Evolutionary conservation across 768 basidiomycete species (phyloP).

Genomic region (Suillus subalutaceus): DNA sequence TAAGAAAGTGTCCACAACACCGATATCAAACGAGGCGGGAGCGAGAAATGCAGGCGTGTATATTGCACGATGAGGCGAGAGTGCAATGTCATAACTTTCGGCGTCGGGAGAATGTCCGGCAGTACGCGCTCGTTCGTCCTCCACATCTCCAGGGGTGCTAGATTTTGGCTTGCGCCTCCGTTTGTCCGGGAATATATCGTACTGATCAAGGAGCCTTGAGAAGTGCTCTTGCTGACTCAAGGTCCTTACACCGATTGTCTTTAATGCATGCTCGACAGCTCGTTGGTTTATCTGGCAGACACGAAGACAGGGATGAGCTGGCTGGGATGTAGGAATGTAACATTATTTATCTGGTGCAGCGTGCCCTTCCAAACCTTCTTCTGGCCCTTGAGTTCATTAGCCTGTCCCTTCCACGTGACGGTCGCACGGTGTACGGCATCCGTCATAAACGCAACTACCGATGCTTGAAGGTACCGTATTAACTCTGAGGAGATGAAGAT

Average conservation of each 20-base stretch:
- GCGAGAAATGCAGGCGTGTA: constrained; percentile 40
- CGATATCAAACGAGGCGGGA: constrained; percentile 24
- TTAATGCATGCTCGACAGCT: constrained; percentile 54
- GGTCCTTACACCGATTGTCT: constrained; percentile 44
- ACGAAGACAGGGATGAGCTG: constrained; percentile 2
- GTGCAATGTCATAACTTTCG: constrained; percentile 9
- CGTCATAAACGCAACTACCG: constrained; percentile 53
- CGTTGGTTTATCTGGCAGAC: constrained; percentile 42
- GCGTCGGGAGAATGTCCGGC: constrained; percentile 12
- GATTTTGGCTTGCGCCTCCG: constrained; percentile 11
- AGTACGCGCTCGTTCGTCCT: constrained; percentile 15
- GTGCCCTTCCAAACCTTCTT: constrained; percentile 60
- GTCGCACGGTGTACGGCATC: constrained; percentile 54
- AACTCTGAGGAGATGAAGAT: constrained; percentile 37
- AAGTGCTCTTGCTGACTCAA: constrained; percentile 47
- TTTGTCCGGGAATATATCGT: constrained; percentile 15
- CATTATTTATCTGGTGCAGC: neutral
- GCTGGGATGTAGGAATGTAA: neutral
- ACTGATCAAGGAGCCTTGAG: constrained; percentile 30
- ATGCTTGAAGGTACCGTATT: constrained; percentile 47
- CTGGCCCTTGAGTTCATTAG: constrained; percentile 55
- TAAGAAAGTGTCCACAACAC: constrained; percentile 19
- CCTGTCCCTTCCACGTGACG: constrained; percentile 60
- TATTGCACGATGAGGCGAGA: constrained; percentile 33
- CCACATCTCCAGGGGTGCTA: constrained; percentile 15